Evolutionary conservation across 495 filamentous ascomycete genomes (phyloP), one percentile per base, ranked within the genome.

Genomic region (Zalerion maritima): DNA sequence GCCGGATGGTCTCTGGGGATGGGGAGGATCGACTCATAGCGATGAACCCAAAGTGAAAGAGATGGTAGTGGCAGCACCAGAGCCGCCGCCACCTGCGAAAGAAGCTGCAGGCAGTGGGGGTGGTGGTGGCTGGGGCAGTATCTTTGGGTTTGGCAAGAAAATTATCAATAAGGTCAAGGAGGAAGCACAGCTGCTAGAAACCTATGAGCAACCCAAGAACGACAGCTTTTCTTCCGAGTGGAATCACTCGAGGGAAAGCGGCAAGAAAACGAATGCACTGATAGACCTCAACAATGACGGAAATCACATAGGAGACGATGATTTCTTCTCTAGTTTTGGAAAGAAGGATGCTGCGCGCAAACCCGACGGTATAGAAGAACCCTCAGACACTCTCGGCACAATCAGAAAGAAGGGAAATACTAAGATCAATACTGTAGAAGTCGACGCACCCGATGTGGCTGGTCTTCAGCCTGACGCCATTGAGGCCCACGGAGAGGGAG

Each of bases 391-490:
- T 18, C 50, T 51, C 39, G 40, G 40, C 20, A 44, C 39, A 9
- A 37, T 34, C 20, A 58, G 55, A 25, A 42, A 31, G 12, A 52
- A 55, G 12, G 38, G 50, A 14, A 49, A 57, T 30, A 52, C 54
- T 29, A 41, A 42, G 24, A 38, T 39, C 19, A 24, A 26, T 13
- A 21, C 34, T 13, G 36, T 45, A n/a, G 41, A 41, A 26, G 24
- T 36, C 13, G 42, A 45, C 25, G 52, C 49, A 25, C 35, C 38
- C 29, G 43, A 46, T 17, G 38, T 53, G 17, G 45, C 52, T 7
- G 38, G 42, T 14, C 37, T 55, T 14, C 46, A 56, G 29, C 54
- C 55, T 9, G 50, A 55, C 22, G 52, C 49, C 6, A 51, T 59
- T 14, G 57, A 60, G 40, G 55, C 38, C 12, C 53, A 55, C 21